These are phyloP conservation scores for Daedalea quercina DNA, from an alignment of 768 basidiomycete genomes.

Conservation along the genomic window DNA sequence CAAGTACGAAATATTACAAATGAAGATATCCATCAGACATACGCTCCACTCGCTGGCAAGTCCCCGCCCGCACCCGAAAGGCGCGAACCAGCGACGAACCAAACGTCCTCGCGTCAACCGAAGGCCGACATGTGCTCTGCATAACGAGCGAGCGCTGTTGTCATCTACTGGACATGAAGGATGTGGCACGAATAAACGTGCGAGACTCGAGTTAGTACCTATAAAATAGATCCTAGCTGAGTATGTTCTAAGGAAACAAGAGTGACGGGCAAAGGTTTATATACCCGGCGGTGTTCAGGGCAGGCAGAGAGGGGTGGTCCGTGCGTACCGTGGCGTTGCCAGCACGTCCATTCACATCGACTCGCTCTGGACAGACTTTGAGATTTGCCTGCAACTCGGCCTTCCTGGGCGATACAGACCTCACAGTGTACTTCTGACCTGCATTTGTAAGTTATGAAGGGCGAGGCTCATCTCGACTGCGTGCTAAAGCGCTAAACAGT, in stretches of 20 bases:
- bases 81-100: slow-evolving; percentile 17
- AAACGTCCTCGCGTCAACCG: slow-evolving; percentile 32
- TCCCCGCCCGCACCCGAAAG: slow-evolving; percentile 18
- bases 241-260: slow-evolving; percentile 34
- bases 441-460: no score
- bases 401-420: no score
- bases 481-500: no score
- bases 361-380: background rate
- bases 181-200: slow-evolving; percentile 39
- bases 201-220: slow-evolving; percentile 39
- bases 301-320: slow-evolving; percentile 1
- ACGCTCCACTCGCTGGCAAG: slow-evolving; percentile 32
- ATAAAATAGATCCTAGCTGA: slow-evolving; percentile 29
- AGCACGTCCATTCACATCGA: background rate
- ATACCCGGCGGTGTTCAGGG: slow-evolving; percentile 9
- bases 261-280: slow-evolving; percentile 8
- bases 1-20: background rate
- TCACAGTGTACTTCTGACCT: no score
- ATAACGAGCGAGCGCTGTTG: slow-evolving; percentile 28
- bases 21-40: slow-evolving; percentile 34
- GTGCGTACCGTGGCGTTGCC: background rate
- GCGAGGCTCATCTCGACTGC: no score
- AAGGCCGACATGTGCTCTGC: slow-evolving; percentile 32
- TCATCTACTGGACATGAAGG: slow-evolving; percentile 36
- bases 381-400: no score